These are phyloP conservation scores for Chrysosporium keratinophilum DNA, from an alignment of 2,329 filamentous ascomycete species.

Conservation along the genomic window DNA sequence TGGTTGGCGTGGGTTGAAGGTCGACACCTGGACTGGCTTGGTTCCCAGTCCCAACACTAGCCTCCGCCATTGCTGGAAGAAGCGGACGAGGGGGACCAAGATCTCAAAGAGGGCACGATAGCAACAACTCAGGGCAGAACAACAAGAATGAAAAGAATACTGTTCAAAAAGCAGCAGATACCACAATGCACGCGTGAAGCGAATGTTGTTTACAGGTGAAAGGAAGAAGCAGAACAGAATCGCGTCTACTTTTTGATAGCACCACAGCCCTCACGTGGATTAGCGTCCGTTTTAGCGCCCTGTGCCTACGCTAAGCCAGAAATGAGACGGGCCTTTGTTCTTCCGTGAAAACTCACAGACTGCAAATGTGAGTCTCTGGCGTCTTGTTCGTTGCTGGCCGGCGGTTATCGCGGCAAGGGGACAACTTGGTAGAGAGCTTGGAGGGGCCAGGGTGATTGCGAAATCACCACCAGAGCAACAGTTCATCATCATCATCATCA, in stretches of 20 bases:
- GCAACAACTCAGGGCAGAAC: background rate
- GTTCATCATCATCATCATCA: no score
- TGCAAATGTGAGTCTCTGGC: background rate
- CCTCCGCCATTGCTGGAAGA: constrained; percentile 20
- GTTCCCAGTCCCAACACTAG: constrained; percentile 27
- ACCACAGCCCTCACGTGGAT: constrained; percentile 6
- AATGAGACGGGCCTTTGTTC: background rate
- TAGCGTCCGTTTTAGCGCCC: background rate
- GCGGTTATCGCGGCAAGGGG: constrained; percentile 3
- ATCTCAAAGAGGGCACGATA: background rate
- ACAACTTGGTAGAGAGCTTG: no score
- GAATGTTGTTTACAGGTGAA: background rate
- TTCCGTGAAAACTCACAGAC: background rate
- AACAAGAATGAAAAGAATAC: background rate
- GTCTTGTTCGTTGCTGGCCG: background rate
- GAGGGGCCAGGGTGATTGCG: no score
- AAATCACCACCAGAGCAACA: no score
- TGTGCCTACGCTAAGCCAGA: background rate
- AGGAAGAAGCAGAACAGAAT: background rate
- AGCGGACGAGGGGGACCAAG: background rate
- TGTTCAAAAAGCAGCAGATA: background rate
- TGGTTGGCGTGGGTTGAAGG: background rate
- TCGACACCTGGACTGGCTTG: constrained; percentile 5
- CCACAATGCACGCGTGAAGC: background rate
- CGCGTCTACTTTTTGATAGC: background rate